Evolutionary conservation across 495 filamentous ascomycete genomes (phyloP).

Genomic region (Letharia columbiana): DNA sequence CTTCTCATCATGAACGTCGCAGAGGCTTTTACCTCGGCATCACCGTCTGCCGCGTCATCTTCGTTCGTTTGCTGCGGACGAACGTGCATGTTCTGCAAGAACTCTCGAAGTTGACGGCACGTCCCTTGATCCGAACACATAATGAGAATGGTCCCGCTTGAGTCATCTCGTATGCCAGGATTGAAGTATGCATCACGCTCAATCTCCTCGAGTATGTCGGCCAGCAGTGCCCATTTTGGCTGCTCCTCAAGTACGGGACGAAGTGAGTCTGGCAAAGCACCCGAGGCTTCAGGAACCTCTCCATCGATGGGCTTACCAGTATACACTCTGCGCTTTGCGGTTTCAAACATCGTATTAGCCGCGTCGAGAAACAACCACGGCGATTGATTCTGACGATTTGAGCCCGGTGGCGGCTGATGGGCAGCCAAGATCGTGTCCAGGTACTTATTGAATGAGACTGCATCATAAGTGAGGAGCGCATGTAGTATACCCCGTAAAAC

Average conservation of each 20-base stretch:
- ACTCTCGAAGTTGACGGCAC: constrained; percentile 84
- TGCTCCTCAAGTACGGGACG: constrained; percentile 86
- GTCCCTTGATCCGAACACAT: constrained; percentile 91
- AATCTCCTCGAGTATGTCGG: constrained; percentile 85
- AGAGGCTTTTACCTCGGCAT: constrained; percentile 49
- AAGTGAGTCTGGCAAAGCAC: constrained; percentile 56
- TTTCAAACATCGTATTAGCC: constrained; percentile 87
- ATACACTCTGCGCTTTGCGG: constrained; percentile 85
- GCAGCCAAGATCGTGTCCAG: constrained; percentile 90
- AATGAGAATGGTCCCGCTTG: constrained; percentile 81
- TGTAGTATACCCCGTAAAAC: constrained; percentile 82
- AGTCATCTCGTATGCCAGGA: constrained; percentile 64
- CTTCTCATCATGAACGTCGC: constrained; percentile 82
- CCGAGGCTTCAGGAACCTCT: constrained; percentile 31
- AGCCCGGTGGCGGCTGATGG: constrained; percentile 79
- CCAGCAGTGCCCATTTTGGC: constrained; percentile 84
- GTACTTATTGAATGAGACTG: constrained; percentile 85
- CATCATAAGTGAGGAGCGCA: constrained; percentile 74
- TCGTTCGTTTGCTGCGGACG: constrained; percentile 38
- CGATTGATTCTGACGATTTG: constrained; percentile 78
- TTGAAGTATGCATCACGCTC: constrained; percentile 86
- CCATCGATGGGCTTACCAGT: constrained; percentile 51
- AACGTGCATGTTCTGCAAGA: constrained; percentile 84
- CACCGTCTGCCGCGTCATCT: constrained; percentile 34
- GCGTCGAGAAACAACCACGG: constrained; percentile 97